Base-by-base conservation (phyloP, 1,139 yeast genomes). In the Taphrina flavorubra region DNA sequence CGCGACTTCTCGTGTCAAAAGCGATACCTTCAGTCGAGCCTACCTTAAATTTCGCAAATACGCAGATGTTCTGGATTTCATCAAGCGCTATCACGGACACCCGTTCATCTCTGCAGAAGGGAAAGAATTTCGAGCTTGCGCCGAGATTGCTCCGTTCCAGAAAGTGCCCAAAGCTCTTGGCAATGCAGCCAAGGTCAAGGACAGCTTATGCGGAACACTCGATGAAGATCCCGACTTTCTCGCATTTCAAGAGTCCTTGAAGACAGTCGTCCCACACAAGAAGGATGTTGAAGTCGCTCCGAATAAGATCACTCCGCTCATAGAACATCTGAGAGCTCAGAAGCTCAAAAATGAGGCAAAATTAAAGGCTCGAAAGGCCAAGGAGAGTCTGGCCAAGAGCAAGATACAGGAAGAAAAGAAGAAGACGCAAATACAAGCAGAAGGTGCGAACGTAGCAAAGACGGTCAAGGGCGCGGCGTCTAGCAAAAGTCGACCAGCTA, bases 121-220 rank as follows among this genome's bases (percentile, higher is more conserved):
- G 11, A 46, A 62, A 42, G 72, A 70, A 46, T 67, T 65, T 34
- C 55, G 51, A n/a, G 63, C 71, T 11, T 69, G 65, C 51, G 69
- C 72, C 37, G 74, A 72, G 46, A 65, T 72, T 44, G 73, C 74
- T 11, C 74, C 74, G 8, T 69, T 59, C 47, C 70, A 71, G 10
- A 69, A 69, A 49, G 44, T 64, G 10, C 73, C 74, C n/a, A 69
- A 37, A 13, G 40, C 25, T n/a, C 42, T 44, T 37, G 36, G 44
- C 13, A 51, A 36, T 16, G 36, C 51, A 2, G 37, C 58, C 20
- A 42, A 51, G 37, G 40, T 58, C 31, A 57, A 65, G 56, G 68
- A 65, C 46, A 36, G 18, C 31, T 62, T 57, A 44, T 25, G 44
- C 5, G 39, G 47, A 8, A 57, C 63, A 1, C 18, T 47, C 18